Evolutionary conservation across 2,329 filamentous ascomycete species (phyloP), one percentile per base, ranked within the genome.

Genomic region (Ascochyta clinopodiicola): DNA sequence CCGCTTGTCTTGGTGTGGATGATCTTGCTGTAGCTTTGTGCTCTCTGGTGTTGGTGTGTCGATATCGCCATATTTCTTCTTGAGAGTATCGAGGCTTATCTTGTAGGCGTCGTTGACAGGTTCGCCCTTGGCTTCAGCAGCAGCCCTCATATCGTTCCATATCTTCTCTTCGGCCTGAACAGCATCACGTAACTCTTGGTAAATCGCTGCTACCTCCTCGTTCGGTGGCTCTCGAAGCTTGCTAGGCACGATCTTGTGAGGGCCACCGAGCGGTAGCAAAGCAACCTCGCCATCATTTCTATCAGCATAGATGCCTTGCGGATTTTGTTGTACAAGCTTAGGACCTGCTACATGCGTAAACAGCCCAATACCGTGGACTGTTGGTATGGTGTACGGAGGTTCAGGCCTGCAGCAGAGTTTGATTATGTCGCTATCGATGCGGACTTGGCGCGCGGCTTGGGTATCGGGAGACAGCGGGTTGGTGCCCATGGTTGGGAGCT

Each of bases 321-420:
- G 27, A 15, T 39, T 46, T 17, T 27, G 40, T 9, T 37, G 9
- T 47, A 19, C 29, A 12, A 31, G 43, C 51, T 43, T 31, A 37
- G 59, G 42, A 12, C 52, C 40, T 27, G 57, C 56, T 6, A 66
- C 48, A 27, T 73, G 69, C 2, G 69, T 72, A 36, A 68, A 74
- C 6, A 66, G 39, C 6, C 69, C 70, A 10, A 69, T 60, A 10
- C 70, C 69, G 51, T 58, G 55, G 9, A 68, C 39, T 4, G 59
- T 56, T 2, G 59, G 55, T 3, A 54, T 49, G 6, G 25, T 40
- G 15, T 50, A 35, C 19, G 19, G 24, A 44, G 5, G 51, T 34
- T 8, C 15, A 10, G 37, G 46, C 19, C 50, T 57, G 36, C 62
- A 61, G 32, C 54, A 57, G 3, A 61, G 21, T 10, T 19, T 37